Percentiles rank a stretch among this genome's conserved stretches.
Conservation (phyloP, 352 stramenopile species). For the Pseudoperonospora humuli region DNA sequence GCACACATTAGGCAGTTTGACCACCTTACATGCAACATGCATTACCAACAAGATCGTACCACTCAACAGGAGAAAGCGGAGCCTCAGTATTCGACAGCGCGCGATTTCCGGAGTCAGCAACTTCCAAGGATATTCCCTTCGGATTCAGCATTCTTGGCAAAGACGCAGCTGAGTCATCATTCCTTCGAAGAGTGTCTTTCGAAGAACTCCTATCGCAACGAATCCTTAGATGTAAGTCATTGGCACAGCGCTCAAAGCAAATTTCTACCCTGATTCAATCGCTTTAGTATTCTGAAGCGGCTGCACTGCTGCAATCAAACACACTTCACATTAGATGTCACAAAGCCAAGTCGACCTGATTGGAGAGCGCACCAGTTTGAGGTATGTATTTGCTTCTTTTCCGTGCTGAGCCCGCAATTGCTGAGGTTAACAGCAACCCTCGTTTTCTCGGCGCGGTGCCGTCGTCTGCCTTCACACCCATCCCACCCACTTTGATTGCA, state of each 20-base stretch:
- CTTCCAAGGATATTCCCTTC: not conserved
- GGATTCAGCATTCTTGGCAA: not conserved
- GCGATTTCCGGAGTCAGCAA: not conserved
- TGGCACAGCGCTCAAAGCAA: not conserved
- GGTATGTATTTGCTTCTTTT: constrained; percentile 16
- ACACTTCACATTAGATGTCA: constrained; percentile 2
- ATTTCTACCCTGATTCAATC: constrained; percentile 5
- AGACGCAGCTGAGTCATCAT: not conserved
- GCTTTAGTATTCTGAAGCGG: not conserved
- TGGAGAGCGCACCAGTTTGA: constrained; percentile 5
- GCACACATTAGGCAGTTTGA: not conserved
- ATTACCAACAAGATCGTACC: constrained; percentile 7
- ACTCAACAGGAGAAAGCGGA: constrained; percentile 13
- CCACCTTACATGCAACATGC: not conserved
- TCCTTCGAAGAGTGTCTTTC: not conserved
- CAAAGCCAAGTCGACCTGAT: constrained; percentile 1
- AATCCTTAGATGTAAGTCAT: not conserved
- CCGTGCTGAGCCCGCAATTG: not conserved
- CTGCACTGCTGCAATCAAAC: constrained; percentile 1
- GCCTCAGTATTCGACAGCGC: not conserved
- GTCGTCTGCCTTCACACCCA: constrained; percentile 3
- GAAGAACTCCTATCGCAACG: not conserved
- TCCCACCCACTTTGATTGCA: not conserved
- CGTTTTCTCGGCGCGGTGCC: constrained; percentile 15
- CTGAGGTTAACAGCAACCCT: constrained; percentile 5